Conservation (phyloP, 2,329 filamentous ascomycete species). For the Sclerotinia nivalis region DNA sequence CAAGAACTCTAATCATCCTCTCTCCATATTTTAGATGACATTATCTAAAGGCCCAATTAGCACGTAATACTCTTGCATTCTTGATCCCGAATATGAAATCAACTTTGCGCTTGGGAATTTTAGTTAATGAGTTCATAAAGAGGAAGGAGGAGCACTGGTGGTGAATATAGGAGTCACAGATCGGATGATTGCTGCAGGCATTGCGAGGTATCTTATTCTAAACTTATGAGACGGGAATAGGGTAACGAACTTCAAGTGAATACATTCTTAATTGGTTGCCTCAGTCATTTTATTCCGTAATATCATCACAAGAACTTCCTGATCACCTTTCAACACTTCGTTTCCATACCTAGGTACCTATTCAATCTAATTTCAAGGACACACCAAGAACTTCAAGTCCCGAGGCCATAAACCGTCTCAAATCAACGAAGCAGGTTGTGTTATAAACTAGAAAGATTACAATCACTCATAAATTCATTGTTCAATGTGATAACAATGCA, state of each 20-base stretch:
- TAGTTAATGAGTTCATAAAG: background rate
- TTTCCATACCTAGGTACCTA: no score
- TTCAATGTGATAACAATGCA: background rate
- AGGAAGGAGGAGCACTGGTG: no score
- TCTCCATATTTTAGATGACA: background rate
- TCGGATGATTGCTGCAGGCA: background rate
- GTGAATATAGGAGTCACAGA: background rate
- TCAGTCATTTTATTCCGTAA: background rate
- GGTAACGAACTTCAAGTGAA: background rate
- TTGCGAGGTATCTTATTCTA: background rate
- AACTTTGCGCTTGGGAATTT: background rate
- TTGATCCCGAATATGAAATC: background rate
- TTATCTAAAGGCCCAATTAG: background rate
- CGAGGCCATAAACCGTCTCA: background rate
- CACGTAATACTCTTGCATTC: background rate
- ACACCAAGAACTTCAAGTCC: no score
- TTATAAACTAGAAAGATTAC: background rate
- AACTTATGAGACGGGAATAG: background rate
- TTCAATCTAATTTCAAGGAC: no score
- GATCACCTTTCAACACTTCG: no score
- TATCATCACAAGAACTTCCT: background rate
- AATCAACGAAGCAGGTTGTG: background rate
- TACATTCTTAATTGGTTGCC: background rate
- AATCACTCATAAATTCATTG: background rate
- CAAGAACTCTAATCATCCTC: background rate